Base-by-base conservation (phyloP, 225 moss, liverwort and hornwort species). In the Straminergon stramineum region DNA sequence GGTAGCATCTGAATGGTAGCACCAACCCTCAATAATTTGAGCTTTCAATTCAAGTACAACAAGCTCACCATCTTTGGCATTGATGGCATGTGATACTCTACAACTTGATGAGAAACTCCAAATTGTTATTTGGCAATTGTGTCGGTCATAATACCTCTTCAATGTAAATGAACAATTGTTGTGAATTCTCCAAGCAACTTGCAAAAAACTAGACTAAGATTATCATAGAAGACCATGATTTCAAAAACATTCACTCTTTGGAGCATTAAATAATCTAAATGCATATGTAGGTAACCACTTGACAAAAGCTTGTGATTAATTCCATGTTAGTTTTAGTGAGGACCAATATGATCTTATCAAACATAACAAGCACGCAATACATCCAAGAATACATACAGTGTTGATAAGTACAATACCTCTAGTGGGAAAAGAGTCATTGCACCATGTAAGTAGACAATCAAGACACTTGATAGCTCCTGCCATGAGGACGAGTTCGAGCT, bases 101-200 rank as follows among this genome's bases (percentile, higher is more conserved):
- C 68, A 75, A 30, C 10, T 39, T 67, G 52, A 85, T 28, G 45
- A 35, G 87, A 71, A 82, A 51, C 52, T 75, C 81, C 81, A 60
- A 70, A 41, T 53, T 31, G 45, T 51, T 73, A 16, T 28, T 60
- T 67, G 21, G 57, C 51, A n/a, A 48, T 67, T 21, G 28, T 37
- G 60, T 56, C 68, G 71, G 79, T 21, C 78, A 39, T 84, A 97
- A 90, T 61, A 98, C 82, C 92, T 98, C 97, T 84, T 89, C 94
- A 89, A 98, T 88, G 91, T 90, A 97, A 31, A 87, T 89, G 84
- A 94, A 96, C 60, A 95, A 43, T 82, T 84, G 93, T 83, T 93
- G 95, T 31, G 98, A 95, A 82, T 90, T 96, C 87, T 94, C 97
- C 63, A 98, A 93, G 67, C 96, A 96, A 82, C 98, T 97, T 98